Base-by-base conservation (phyloP, 2,329 filamentous ascomycete species). In the Davidsoniella virescens region DNA sequence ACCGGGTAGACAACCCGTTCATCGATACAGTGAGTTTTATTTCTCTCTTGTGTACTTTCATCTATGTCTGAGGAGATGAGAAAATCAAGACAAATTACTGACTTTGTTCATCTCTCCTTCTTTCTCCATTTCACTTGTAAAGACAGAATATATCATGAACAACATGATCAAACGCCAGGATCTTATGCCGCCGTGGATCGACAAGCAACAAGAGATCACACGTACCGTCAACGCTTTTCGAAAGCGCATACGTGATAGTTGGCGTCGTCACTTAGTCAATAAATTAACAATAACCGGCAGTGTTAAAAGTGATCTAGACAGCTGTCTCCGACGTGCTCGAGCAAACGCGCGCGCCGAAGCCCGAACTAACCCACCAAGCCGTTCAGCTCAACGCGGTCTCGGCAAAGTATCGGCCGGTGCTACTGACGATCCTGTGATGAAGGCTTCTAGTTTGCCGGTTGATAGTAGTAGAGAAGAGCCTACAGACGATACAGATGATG, bases 91-190 rank as follows among this genome's bases (percentile, higher is more conserved):
- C 8, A 25, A 14, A 57, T 12, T 4, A 12, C 29, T 33, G 12
- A 33, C 12, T 12, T 12, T 6, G 3, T 33, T 4, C 29, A 8
- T 33, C 29, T 33, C 8, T 33, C 29, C 7, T 8, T 9, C 9
- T 12, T 33, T 9, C 29, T 33, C 29, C 10, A 33, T 33, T 33
- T 33, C 29, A 33, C 29, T 33, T 33, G 29, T 20, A n/a, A 17
- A 56, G 54, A 96, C 92, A 0, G 90, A 96, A 64, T 95, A 95
- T 62, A 85, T 96, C 58, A 83, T 96, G 82, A 96, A 98, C 66
- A 92, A 93, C 66, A 95, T 96, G 69, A 95, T 98, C 55, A 85
- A 95, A 66, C 82, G 84, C 52, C 92, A 98, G 64, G 88, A 94
- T 17, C 85, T 96, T 53, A 86, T 94, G 0, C 92, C 92, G 1